phyloP scores from a whole-genome alignment of 371 early-diverging fungal species.

The Rhizopus microsporus region DNA sequence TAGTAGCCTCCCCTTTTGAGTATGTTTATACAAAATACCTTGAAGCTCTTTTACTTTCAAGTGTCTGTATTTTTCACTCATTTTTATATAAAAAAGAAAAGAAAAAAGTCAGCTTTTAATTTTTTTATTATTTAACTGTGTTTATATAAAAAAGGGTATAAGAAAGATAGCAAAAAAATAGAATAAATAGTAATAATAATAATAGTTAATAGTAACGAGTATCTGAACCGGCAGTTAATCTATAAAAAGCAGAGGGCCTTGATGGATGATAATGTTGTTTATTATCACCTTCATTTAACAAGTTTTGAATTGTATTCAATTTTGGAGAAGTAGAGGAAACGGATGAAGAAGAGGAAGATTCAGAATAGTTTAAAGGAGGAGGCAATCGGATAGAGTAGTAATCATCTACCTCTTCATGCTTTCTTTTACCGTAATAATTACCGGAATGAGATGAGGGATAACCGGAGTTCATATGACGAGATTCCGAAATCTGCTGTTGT shows the following conservation, averaged over 20 bases:
- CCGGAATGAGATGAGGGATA: slow-evolving; percentile 20
- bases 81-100: slow-evolving; percentile 1
- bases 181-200: neutral
- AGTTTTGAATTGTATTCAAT: slow-evolving; percentile 32
- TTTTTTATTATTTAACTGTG: neutral
- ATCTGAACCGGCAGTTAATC: slow-evolving; percentile 13
- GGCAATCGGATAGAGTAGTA: slow-evolving; percentile 14
- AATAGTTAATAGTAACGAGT: neutral
- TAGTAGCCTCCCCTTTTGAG: neutral
- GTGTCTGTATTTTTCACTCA: slow-evolving; percentile 46
- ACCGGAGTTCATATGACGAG: slow-evolving; percentile 8
- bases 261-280: neutral
- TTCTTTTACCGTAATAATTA: slow-evolving; percentile 21
- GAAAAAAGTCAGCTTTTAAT: neutral
- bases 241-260: slow-evolving; percentile 23
- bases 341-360: slow-evolving; percentile 34
- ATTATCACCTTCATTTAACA: slow-evolving; percentile 29
- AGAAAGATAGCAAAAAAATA: neutral
- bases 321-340: slow-evolving; percentile 29
- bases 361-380: slow-evolving; percentile 22
- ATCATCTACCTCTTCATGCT: slow-evolving; percentile 8
- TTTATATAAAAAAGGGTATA: neutral
- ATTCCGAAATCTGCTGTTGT: slow-evolving; percentile 5
- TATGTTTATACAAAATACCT: slow-evolving; percentile 25
- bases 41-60: slow-evolving; percentile 68